phyloP scores from a whole-genome alignment of 78 protist species.

The Speleostelium caveatum region DNA sequence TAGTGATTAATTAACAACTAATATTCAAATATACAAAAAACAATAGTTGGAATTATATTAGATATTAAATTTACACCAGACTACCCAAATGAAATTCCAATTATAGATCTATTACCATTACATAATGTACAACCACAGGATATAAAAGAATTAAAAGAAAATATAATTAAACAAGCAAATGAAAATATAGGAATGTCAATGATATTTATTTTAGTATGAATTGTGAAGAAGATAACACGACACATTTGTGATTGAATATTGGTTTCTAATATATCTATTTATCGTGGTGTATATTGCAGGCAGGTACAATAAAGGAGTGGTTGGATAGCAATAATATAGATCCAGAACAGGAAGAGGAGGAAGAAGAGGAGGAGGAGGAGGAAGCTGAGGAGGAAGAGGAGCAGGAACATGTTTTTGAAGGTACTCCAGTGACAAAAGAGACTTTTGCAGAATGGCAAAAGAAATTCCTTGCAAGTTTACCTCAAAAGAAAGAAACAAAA shows the following conservation, averaged over 20 bases:
- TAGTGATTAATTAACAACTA: no score
- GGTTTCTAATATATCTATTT: neutral
- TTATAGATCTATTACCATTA: constrained; percentile 45
- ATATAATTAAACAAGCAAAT: constrained; percentile 27
- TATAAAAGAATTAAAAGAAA: constrained; percentile 10
- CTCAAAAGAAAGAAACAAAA: constrained; percentile 31
- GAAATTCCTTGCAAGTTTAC: constrained; percentile 38
- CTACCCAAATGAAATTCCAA: constrained; percentile 62
- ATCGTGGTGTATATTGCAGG: neutral
- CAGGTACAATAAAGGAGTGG: constrained; percentile 72
- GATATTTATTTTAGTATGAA: constrained; percentile 62
- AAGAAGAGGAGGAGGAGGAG: constrained; percentile 6
- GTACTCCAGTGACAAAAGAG: constrained; percentile 47
- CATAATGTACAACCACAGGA: constrained; percentile 10
- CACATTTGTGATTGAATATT: neutral
- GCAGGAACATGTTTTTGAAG: constrained; percentile 44
- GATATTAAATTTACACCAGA: constrained; percentile 75
- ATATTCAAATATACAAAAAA: no score
- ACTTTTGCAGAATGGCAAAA: constrained; percentile 57
- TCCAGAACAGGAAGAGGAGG: constrained; percentile 26
- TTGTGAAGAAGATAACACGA: no score
- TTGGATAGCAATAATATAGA: constrained; percentile 60
- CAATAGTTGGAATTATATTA: constrained; percentile 59
- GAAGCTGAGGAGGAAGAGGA: constrained; percentile 23
- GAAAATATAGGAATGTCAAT: constrained; percentile 70